Evolutionary conservation across 164 flowering plant species (phyloP).

Genomic region (Magnolia officinalis): DNA sequence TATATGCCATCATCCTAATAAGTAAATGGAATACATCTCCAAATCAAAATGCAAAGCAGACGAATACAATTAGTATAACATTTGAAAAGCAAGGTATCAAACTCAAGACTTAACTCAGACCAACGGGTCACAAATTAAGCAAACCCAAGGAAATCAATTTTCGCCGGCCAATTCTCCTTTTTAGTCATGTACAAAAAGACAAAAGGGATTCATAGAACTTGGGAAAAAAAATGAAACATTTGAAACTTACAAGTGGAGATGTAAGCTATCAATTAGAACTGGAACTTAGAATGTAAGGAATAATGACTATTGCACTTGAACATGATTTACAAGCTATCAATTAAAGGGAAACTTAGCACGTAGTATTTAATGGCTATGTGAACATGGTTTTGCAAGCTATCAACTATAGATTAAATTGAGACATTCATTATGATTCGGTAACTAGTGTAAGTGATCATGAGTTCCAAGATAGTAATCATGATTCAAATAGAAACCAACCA

Average conservation of each 20-base stretch:
- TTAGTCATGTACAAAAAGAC: not conserved
- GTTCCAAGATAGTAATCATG: no score
- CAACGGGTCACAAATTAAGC: not conserved
- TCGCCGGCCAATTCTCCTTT: not conserved
- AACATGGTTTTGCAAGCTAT: no score
- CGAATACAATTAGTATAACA: not conserved
- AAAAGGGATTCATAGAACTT: not conserved
- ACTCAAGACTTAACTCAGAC: not conserved
- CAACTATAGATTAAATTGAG: no score
- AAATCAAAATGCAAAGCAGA: not conserved
- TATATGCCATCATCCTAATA: not conserved
- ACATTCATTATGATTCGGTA: no score
- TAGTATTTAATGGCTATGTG: no score
- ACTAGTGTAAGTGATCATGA: no score
- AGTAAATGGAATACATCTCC: not conserved
- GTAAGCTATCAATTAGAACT: no score
- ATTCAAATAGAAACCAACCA: no score
- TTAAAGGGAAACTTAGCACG: no score
- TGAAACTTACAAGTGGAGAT: conserved; percentile 66
- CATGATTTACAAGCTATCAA: no score
- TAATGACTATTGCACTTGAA: no score
- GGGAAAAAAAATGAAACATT: not conserved
- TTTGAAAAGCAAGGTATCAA: not conserved
- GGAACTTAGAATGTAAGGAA: no score
- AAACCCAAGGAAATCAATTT: not conserved